Percentiles rank a stretch among this genome's conserved stretches.
Evolutionary conservation across 2,329 filamentous ascomycete genomes (phyloP).

Genomic region (Nigrospora sphaerica): DNA sequence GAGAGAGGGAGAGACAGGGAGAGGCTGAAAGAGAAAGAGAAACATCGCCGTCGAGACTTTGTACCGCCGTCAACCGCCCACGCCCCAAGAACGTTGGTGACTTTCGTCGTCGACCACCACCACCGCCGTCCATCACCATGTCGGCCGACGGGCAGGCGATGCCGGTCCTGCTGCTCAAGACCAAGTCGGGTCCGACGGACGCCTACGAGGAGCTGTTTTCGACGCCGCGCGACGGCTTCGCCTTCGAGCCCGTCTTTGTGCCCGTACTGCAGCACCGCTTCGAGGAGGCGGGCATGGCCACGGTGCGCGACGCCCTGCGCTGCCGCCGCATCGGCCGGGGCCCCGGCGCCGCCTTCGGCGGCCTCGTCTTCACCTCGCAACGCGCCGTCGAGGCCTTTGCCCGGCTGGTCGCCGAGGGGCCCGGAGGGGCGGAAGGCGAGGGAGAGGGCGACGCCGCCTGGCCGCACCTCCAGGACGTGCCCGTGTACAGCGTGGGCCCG

Average conservation of each 20-base stretch:
- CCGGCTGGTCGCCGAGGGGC: constrained; percentile 49
- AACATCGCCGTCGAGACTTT: too few relatives aligned
- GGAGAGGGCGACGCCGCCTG: constrained; percentile 28
- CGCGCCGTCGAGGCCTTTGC: constrained; percentile 74
- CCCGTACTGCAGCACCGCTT: constrained; percentile 71
- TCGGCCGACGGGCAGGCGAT: constrained; percentile 14
- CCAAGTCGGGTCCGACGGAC: constrained; percentile 64
- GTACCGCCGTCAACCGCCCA: too few relatives aligned
- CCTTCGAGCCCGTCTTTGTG: constrained; percentile 62
- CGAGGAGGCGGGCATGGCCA: constrained; percentile 48
- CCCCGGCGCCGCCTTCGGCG: constrained; percentile 51
- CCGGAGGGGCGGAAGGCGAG: constrained; percentile 16
- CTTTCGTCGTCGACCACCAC: too few relatives aligned
- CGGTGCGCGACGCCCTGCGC: constrained; percentile 43
- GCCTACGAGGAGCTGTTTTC: constrained; percentile 65
- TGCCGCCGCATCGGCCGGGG: constrained; percentile 29
- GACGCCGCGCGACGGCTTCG: constrained; percentile 26
- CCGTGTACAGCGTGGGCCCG: constrained; percentile 73
- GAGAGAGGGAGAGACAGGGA: too few relatives aligned
- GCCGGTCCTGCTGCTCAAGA: constrained; percentile 71
- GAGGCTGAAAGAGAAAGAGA: too few relatives aligned
- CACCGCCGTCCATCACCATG: not conserved
- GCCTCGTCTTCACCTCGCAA: constrained; percentile 80
- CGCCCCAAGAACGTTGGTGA: too few relatives aligned
- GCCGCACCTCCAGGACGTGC: constrained; percentile 49